These are phyloP conservation scores for Leccinum fallax DNA, from an alignment of 1,284 basidiomycete genomes.

Conservation along the genomic window DNA sequence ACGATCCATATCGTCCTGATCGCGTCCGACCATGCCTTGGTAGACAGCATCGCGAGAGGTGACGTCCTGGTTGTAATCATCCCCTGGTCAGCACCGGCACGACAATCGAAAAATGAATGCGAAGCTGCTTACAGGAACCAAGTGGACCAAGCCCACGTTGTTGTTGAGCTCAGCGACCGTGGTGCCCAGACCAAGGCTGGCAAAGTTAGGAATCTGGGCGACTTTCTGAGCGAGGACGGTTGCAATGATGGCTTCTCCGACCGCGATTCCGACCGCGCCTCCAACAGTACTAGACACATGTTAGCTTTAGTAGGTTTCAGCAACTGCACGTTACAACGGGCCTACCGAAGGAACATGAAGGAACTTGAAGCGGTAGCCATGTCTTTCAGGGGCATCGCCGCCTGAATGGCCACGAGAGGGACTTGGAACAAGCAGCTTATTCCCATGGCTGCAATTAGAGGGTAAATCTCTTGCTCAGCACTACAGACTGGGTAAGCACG, in stretches of 20 bases:
- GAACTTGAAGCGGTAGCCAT: constrained; percentile 78
- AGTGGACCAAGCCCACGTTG: constrained; percentile 53
- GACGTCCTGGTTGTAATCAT: constrained; percentile 43
- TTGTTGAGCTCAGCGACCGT: constrained; percentile 57
- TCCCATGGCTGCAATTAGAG: constrained; percentile 43
- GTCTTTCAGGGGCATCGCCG: constrained; percentile 79
- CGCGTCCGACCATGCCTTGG: constrained; percentile 66
- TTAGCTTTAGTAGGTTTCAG: neutral
- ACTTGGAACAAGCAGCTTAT: constrained; percentile 30
- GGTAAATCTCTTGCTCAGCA: constrained; percentile 60
- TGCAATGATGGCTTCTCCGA: constrained; percentile 71
- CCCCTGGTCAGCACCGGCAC: neutral
- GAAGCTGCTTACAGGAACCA: constrained; percentile 50
- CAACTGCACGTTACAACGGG: neutral
- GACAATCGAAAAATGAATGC: constrained; percentile 2
- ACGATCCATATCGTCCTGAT: constrained; percentile 77
- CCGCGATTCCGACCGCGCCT: constrained; percentile 74
- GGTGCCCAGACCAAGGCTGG: constrained; percentile 43
- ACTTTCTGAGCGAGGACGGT: constrained; percentile 60
- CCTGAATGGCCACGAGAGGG: constrained; percentile 60
- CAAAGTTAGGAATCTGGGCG: constrained; percentile 46
- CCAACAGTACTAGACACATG: constrained; percentile 58
- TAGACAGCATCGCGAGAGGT: constrained; percentile 53
- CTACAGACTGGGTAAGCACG: constrained; percentile 36
- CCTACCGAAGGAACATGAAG: constrained; percentile 70